These are phyloP conservation scores for Mucor circinelloides DNA, from an alignment of 371 early-diverging fungal genomes.

Conservation along the genomic window DNA sequence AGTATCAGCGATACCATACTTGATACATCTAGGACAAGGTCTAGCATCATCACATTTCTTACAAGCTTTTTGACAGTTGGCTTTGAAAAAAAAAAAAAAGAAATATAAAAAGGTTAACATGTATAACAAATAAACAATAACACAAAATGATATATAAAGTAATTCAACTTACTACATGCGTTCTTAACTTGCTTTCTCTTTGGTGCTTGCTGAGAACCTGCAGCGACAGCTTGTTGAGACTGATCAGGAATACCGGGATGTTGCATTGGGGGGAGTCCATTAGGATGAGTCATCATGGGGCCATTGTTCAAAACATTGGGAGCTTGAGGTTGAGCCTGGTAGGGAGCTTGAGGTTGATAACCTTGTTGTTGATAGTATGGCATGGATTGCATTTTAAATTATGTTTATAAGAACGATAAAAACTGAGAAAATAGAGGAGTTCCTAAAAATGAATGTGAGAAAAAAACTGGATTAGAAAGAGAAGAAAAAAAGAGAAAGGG, in stretches of 20 bases:
- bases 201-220: slow-evolving; percentile 19
- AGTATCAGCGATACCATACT: slow-evolving; percentile 70
- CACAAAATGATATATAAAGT: not conserved
- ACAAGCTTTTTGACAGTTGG: slow-evolving; percentile 92
- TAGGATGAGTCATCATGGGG: slow-evolving; percentile 23
- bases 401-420: not conserved
- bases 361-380: slow-evolving; percentile 41
- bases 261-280: slow-evolving; percentile 40
- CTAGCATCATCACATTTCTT: slow-evolving; percentile 91
- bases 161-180: slow-evolving; percentile 48
- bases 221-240: slow-evolving; percentile 10
- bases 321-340: slow-evolving; percentile 21
- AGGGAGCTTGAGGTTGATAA: slow-evolving; percentile 35
- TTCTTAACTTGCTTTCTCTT: slow-evolving; percentile 56
- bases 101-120: no score
- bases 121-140: slow-evolving; percentile 5
- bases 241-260: slow-evolving; percentile 31
- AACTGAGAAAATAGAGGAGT: slow-evolving; percentile 20
- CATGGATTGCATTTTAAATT: slow-evolving; percentile 36
- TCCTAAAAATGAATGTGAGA: slow-evolving; percentile 5
- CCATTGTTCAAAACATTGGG: slow-evolving; percentile 22
- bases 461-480: slow-evolving; percentile 9
- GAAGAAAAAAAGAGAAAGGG: slow-evolving; percentile 10
- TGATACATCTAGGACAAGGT: slow-evolving; percentile 87
- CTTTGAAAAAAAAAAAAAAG: slow-evolving; percentile 35